phyloP scores from a whole-genome alignment of 2,329 filamentous ascomycete species.

The Lachnellula hyalina region DNA sequence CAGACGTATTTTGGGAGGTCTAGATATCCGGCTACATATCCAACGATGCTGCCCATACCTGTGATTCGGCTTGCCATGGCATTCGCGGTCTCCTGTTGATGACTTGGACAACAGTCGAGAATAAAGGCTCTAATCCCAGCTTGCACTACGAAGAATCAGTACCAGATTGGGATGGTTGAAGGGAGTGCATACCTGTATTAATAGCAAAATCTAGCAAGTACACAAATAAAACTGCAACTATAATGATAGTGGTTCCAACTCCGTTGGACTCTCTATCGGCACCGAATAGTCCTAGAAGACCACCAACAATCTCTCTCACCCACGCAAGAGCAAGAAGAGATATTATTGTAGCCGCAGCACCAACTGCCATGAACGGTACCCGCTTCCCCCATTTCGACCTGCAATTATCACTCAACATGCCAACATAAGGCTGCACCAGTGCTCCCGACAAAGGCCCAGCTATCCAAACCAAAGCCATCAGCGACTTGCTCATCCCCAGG shows the following conservation, averaged over 20 bases:
- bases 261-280: conserved; percentile 58
- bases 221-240: conserved; percentile 78
- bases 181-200: conserved; percentile 64
- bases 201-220: conserved; percentile 92
- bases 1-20: conserved; percentile 70
- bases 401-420: conserved; percentile 75
- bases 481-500: conserved; percentile 73
- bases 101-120: conserved; percentile 83
- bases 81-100: conserved; percentile 83
- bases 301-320: conserved; percentile 66
- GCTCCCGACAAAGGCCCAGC: conserved; percentile 74
- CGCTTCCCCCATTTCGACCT: conserved; percentile 69
- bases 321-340: conserved; percentile 68
- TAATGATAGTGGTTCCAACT: conserved; percentile 62
- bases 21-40: conserved; percentile 81
- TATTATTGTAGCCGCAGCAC: conserved; percentile 60
- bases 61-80: conserved; percentile 86
- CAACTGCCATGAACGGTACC: conserved; percentile 75
- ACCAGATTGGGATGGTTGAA: neutral
- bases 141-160: conserved; percentile 55
- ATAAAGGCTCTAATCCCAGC: conserved; percentile 89
- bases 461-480: conserved; percentile 82
- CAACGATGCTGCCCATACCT: conserved; percentile 84
- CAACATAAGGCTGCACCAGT: conserved; percentile 76
- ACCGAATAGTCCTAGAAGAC: conserved; percentile 65